Conservation (phyloP, 345 rosid genomes). For the Gossypium mustelinum region DNA sequence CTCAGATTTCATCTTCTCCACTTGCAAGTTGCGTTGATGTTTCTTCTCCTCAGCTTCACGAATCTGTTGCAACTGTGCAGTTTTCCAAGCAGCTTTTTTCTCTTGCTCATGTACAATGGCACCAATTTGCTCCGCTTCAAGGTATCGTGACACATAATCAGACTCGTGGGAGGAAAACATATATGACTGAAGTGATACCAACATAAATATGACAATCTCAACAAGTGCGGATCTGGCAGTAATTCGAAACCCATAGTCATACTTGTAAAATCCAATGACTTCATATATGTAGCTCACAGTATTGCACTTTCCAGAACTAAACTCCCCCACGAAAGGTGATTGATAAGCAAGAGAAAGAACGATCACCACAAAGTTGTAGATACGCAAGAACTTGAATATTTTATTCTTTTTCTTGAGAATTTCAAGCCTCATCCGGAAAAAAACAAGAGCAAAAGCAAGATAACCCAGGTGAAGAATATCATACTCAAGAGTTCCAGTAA, state of each 20-base stretch:
- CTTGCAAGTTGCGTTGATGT: slow-evolving; percentile 78
- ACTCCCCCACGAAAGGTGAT: slow-evolving; percentile 86
- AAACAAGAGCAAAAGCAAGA: slow-evolving; percentile 93
- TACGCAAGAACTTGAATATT: slow-evolving; percentile 87
- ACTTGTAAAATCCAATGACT: slow-evolving; percentile 90
- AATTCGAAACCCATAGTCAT: slow-evolving; percentile 92
- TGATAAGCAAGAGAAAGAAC: slow-evolving; percentile 93
- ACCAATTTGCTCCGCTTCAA: slow-evolving; percentile 97
- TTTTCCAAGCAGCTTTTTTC: slow-evolving; percentile 97
- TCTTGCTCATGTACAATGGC: slow-evolving; percentile 91
- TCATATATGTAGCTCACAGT: slow-evolving; percentile 61
- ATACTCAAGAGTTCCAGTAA: slow-evolving; percentile 93
- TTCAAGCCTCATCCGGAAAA: slow-evolving; percentile 89
- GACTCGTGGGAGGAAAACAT: slow-evolving; percentile 87
- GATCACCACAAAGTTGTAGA: slow-evolving; percentile 81
- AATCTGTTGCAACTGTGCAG: slow-evolving; percentile 78
- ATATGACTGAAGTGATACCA: slow-evolving; percentile 88
- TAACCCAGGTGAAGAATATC: slow-evolving; percentile 97
- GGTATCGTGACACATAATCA: slow-evolving; percentile 83
- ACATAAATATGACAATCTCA: slow-evolving; percentile 87
- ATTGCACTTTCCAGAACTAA: slow-evolving; percentile 52
- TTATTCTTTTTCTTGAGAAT: slow-evolving; percentile 88
- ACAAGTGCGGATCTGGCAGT: slow-evolving; percentile 92
- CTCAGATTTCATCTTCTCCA: slow-evolving; percentile 98
- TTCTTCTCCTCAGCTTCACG: slow-evolving; percentile 86